Evolutionary conservation across 2,329 filamentous ascomycete species (phyloP).

Genomic region (Colletotrichum noveboracense): DNA sequence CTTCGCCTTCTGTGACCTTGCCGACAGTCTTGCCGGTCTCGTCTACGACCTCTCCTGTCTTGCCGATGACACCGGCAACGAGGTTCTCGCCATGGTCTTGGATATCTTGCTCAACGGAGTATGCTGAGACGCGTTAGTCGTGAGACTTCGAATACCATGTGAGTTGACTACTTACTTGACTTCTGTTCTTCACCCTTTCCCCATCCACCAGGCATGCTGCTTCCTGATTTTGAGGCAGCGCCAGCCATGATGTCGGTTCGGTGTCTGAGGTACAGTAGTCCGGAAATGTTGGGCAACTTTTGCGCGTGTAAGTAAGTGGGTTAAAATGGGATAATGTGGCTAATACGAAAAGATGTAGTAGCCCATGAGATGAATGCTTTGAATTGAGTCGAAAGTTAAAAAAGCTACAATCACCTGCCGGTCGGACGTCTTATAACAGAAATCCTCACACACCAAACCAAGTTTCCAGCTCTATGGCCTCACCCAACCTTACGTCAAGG

Average conservation of each 20-base stretch:
- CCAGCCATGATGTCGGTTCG: constrained; percentile 10
- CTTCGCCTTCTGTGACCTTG: constrained; percentile 44
- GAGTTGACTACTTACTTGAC: constrained; percentile 31
- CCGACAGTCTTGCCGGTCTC: constrained; percentile 47
- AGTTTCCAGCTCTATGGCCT: constrained; percentile 16
- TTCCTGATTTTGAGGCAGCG: constrained; percentile 19
- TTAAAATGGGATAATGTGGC: background rate
- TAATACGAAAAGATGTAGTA: constrained; percentile 11
- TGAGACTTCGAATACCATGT: rapidly evolving
- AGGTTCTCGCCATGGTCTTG: constrained; percentile 36
- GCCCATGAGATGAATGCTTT: constrained; percentile 15
- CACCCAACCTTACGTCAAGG: constrained; percentile 20
- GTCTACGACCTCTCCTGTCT: constrained; percentile 50
- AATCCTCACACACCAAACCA: constrained; percentile 16
- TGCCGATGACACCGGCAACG: constrained; percentile 46
- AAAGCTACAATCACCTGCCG: background rate
- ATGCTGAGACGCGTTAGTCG: background rate
- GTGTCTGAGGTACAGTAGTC: background rate
- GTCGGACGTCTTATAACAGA: constrained; percentile 23
- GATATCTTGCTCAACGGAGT: constrained; percentile 18
- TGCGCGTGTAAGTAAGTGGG: background rate
- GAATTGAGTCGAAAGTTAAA: constrained; percentile 1
- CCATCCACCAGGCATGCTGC: constrained; percentile 30
- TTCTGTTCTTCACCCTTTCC: constrained; percentile 35
- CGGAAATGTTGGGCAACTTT: constrained; percentile 21